phyloP scores from a whole-genome alignment of 306 rosid genomes.

The Corylus avellana region DNA sequence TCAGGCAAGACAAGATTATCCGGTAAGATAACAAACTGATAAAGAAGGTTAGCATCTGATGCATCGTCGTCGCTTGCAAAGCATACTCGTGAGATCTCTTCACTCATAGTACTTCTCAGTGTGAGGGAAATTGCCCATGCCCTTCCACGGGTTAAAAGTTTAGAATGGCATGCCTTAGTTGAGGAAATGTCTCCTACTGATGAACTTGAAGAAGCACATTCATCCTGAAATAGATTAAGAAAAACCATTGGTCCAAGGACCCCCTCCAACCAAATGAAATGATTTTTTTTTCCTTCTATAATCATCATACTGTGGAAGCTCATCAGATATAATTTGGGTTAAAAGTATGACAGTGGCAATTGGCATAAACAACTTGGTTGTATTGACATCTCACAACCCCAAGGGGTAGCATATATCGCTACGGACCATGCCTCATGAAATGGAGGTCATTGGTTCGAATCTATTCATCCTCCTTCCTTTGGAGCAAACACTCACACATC shows the following conservation, averaged over 20 bases:
- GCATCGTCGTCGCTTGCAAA: conserved; percentile 43
- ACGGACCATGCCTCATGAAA: too few species aligned
- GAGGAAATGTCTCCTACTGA: conserved; percentile 48
- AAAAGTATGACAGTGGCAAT: background rate
- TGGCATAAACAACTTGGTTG: background rate
- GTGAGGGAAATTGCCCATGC: conserved; percentile 88
- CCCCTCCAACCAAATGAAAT: conserved; percentile 28
- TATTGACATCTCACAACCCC: background rate
- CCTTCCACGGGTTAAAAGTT: conserved; percentile 63
- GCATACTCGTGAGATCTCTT: conserved; percentile 60
- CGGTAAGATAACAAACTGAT: conserved; percentile 55
- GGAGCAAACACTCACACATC: background rate
- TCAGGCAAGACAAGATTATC: conserved; percentile 11
- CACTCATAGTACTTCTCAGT: conserved; percentile 61
- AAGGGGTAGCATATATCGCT: background rate
- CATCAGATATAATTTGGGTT: conserved; percentile 1
- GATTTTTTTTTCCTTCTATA: conserved; percentile 9
- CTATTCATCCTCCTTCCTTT: background rate
- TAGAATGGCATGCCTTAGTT: conserved; percentile 26
- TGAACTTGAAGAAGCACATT: conserved; percentile 44
- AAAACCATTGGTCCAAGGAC: conserved; percentile 23
- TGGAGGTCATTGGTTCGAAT: background rate
- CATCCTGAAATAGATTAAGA: conserved; percentile 51
- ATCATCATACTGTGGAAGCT: conserved; percentile 7
- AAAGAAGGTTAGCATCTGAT: conserved; percentile 56